A percentile compares a stretch with the other conserved stretches of the same genome.
Conservation (phyloP, 2,329 filamentous ascomycete species). For the Xylariaceae sp. region DNA sequence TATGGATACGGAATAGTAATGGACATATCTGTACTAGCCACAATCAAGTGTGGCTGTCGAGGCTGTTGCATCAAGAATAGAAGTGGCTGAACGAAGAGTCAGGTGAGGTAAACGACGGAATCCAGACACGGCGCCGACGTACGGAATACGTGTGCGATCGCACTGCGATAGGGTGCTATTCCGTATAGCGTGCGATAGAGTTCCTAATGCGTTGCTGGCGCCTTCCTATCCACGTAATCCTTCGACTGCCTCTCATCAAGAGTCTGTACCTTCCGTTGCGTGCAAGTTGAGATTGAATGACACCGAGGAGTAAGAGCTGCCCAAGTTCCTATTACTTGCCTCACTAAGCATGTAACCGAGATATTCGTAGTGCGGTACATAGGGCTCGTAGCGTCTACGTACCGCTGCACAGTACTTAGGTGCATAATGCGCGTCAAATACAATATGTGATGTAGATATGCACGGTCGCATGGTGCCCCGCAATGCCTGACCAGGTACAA, state of each 20-base stretch:
- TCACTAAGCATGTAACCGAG: not conserved
- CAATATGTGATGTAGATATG: not conserved
- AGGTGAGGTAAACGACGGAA: no score
- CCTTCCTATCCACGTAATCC: no score
- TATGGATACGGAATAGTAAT: no score
- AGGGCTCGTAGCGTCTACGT: not conserved
- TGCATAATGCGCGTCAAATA: not conserved
- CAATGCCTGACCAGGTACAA: not conserved
- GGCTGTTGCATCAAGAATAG: no score
- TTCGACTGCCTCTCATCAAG: no score
- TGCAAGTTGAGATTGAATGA: not conserved
- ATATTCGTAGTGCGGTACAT: not conserved
- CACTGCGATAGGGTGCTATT: no score
- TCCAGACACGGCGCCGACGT: no score
- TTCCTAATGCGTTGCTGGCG: no score
- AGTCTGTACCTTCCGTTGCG: not conserved
- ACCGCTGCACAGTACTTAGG: not conserved
- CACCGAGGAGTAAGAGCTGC: not conserved
- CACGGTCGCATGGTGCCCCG: not conserved
- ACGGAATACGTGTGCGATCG: no score
- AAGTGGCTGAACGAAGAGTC: no score
- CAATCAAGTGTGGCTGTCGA: no score
- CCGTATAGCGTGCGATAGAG: not conserved
- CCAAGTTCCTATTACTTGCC: not conserved
- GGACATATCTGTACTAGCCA: no score